Base-by-base conservation (phyloP, 2,329 filamentous ascomycete species). In the Diaporthe vaccinii region DNA sequence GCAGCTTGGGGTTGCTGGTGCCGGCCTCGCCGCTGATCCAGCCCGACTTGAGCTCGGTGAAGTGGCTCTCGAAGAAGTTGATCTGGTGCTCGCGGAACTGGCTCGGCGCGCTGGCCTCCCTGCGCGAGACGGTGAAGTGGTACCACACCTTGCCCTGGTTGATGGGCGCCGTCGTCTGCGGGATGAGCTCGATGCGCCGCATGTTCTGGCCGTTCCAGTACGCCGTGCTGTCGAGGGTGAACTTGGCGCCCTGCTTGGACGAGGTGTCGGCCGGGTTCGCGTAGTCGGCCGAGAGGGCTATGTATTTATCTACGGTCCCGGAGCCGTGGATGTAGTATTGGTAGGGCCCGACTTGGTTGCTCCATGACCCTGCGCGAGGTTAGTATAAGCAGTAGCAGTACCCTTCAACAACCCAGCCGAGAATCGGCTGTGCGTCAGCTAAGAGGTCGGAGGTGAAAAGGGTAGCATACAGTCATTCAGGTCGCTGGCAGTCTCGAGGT, bases 251-350 rank as follows among this genome's bases (percentile, higher is more conserved):
- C 82, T 94, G 89, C 51, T 85, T 88, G 68, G 90, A 91, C 69
- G 85, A 86, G 0, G 85, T 86, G 82, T 94, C 92, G 78, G 88
- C 89, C 0, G 91, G 90, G 83, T 93, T 94, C 84, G 92, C 93
- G 87, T 87, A 92, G 76, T 84, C 82, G 0, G 90, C 82, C 2
- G 87, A 89, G 1, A 94, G 86, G 78, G 90, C 90, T 78, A 94
- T 87, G 83, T 94, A 94, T 79, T 89, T 84, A 36, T 86, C 86
- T 14, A 91, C 87, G 1, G 84, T 73, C 12, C 86, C 88, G 5
- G 85, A 84, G 51, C 93, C 93, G 84, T 95, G 93, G 81, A 94
- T 94, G 85, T 94, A 94, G 86, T 93, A 94, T 82, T 94, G 93
- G 84, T 93, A 95, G 0, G 91, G 89, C n/a, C 91, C 91, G 79